Conservation (phyloP, 345 rosid genomes). For the Eucalyptus erythrocorys region DNA sequence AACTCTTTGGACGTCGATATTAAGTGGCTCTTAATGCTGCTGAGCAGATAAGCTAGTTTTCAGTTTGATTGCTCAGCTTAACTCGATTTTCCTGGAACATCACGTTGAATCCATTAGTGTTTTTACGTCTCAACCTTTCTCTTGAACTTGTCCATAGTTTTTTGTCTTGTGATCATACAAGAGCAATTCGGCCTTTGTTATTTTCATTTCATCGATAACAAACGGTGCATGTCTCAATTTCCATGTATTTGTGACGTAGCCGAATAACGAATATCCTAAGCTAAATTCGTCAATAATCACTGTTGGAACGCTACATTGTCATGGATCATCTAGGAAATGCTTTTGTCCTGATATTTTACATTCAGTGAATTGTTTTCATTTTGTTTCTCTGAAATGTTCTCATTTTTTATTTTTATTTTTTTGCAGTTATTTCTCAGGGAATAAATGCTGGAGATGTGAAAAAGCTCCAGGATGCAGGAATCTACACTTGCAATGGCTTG, state of each 20-base stretch:
- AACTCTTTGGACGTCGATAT: neutral
- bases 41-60: neutral
- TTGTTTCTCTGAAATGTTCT: neutral
- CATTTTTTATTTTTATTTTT: fast-evolving
- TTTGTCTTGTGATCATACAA: neutral
- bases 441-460: slow-evolving; percentile 92
- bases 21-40: neutral
- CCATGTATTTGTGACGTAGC: neutral
- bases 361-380: neutral
- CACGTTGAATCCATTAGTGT: neutral
- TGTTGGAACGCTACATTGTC: neutral
- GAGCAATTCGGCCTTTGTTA: neutral
- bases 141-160: neutral
- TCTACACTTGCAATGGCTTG: slow-evolving; percentile 91
- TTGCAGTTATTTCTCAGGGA: slow-evolving; percentile 65
- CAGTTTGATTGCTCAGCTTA: too few species aligned
- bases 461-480: slow-evolving; percentile 94
- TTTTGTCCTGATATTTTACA: neutral
- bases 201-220: too few species aligned
- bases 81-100: neutral
- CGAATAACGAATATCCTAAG: too few species aligned
- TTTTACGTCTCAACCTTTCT: neutral
- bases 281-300: neutral
- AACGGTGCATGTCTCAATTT: neutral
- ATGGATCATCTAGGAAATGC: neutral